Percentiles rank a stretch among this genome's conserved stretches.
Evolutionary conservation across 1,139 yeast species (phyloP).

Genomic region (Blastobotrys petasosporus): DNA sequence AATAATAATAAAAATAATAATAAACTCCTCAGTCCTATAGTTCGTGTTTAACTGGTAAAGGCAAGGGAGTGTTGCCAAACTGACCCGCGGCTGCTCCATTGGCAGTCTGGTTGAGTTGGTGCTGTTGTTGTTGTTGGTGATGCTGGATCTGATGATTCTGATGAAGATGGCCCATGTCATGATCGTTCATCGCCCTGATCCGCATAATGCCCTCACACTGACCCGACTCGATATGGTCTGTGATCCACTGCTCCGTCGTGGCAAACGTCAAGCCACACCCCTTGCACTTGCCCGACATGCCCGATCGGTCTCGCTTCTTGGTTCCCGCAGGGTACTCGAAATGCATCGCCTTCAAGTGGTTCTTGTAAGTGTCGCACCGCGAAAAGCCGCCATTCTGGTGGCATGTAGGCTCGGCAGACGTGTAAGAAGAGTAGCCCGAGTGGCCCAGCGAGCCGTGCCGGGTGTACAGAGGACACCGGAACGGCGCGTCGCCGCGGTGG

Average conservation of each 20-base stretch:
- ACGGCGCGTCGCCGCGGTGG: slow-evolving; percentile 43
- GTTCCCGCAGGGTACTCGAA: slow-evolving; percentile 87
- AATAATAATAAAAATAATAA: too few relatives aligned
- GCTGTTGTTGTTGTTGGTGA: neutral
- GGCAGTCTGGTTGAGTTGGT: neutral
- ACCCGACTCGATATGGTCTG: slow-evolving; percentile 56
- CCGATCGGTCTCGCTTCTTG: slow-evolving; percentile 64
- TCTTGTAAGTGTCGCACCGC: slow-evolving; percentile 86
- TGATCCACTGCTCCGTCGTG: slow-evolving; percentile 75
- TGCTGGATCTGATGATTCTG: neutral
- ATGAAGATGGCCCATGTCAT: neutral
- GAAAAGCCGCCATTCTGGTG: slow-evolving; percentile 81
- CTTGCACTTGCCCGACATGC: slow-evolving; percentile 68
- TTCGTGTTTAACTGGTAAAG: too few relatives aligned
- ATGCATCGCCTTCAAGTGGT: slow-evolving; percentile 84
- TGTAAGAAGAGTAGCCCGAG: slow-evolving; percentile 5
- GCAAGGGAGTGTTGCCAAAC: too few relatives aligned
- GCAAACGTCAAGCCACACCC: slow-evolving; percentile 62
- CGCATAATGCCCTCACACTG: slow-evolving; percentile 25
- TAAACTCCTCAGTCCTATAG: too few relatives aligned
- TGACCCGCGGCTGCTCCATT: too few relatives aligned
- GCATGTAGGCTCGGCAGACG: slow-evolving; percentile 37
- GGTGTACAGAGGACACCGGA: slow-evolving; percentile 31
- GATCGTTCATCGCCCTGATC: slow-evolving; percentile 8
- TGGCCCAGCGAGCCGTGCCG: slow-evolving; percentile 14